Evolutionary conservation across 1,139 yeast genomes (phyloP).

Genomic region (Candida tropicalis): DNA sequence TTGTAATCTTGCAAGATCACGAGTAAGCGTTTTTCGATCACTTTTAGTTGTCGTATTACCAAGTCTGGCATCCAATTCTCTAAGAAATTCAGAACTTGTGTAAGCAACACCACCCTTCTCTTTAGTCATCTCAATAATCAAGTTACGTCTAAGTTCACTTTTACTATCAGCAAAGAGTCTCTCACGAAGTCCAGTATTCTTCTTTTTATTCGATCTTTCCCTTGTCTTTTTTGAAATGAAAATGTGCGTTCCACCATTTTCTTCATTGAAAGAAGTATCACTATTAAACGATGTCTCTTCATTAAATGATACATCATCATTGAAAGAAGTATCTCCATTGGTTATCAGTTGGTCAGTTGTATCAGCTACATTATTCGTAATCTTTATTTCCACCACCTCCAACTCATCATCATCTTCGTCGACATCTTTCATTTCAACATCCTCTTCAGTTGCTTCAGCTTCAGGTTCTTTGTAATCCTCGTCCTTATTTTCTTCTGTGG

Average conservation of each 20-base stretch:
- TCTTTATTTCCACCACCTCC: slow-evolving; percentile 2
- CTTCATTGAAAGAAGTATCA: not conserved
- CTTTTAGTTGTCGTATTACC: slow-evolving; percentile 38
- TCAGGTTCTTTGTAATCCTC: slow-evolving; percentile 1
- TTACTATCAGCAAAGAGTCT: slow-evolving; percentile 16
- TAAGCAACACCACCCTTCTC: slow-evolving; percentile 46
- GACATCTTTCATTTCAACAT: not conserved
- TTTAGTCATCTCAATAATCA: slow-evolving; percentile 37
- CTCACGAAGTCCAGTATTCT: not conserved
- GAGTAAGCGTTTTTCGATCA: slow-evolving; percentile 50
- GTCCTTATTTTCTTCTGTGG: not conserved
- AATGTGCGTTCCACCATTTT: not conserved
- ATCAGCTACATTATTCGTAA: not conserved
- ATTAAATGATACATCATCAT: not conserved
- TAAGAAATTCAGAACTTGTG: slow-evolving; percentile 37
- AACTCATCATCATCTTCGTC: slow-evolving; percentile 5
- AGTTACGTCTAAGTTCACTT: slow-evolving; percentile 37
- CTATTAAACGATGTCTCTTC: not conserved
- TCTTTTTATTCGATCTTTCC: not conserved
- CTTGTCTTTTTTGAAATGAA: not conserved
- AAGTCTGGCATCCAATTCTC: slow-evolving; percentile 37
- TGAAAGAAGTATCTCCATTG: no score
- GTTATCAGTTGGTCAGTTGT: not conserved
- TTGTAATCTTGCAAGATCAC: slow-evolving; percentile 41
- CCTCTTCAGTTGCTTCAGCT: slow-evolving; percentile 5